Percentiles rank a stretch among this genome's conserved stretches.
These are phyloP conservation scores for Zygoascus tannicola DNA, from an alignment of 805 yeast species.

Conservation along the genomic window DNA sequence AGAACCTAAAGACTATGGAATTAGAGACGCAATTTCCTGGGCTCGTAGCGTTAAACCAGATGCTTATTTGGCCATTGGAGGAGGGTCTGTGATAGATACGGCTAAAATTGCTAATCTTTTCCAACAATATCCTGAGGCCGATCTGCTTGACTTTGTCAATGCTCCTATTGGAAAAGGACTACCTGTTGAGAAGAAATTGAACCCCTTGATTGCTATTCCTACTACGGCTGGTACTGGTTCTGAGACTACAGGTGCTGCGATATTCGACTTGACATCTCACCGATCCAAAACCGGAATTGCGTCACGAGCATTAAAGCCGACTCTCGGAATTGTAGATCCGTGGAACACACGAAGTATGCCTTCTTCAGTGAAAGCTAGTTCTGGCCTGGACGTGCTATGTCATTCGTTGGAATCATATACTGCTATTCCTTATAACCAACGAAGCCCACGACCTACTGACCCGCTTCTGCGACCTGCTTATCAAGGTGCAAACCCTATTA, in stretches of 20 bases:
- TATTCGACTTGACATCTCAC: slow-evolving; percentile 33
- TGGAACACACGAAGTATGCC: slow-evolving; percentile 34
- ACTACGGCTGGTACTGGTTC: slow-evolving; percentile 42
- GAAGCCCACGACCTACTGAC: slow-evolving; percentile 31
- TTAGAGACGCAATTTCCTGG: slow-evolving; percentile 31
- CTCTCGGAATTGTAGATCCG: slow-evolving; percentile 38
- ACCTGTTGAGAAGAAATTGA: slow-evolving; percentile 27
- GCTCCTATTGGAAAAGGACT: slow-evolving; percentile 33
- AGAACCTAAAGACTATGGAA: slow-evolving; percentile 32
- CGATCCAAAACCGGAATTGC: slow-evolving; percentile 38
- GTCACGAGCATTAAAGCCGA: slow-evolving; percentile 34
- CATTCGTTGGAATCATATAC: slow-evolving; percentile 39
- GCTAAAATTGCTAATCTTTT: slow-evolving; percentile 37
- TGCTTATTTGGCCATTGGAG: slow-evolving; percentile 38
- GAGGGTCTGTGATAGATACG: slow-evolving; percentile 40
- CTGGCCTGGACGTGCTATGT: slow-evolving; percentile 38
- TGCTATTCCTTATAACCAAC: slow-evolving; percentile 34
- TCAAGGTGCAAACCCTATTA: slow-evolving; percentile 39
- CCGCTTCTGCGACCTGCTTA: slow-evolving; percentile 34
- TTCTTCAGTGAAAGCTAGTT: slow-evolving; percentile 33
- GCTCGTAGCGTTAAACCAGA: slow-evolving; percentile 28
- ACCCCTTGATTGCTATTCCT: slow-evolving; percentile 36
- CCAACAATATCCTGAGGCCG: slow-evolving; percentile 34
- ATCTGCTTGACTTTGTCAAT: slow-evolving; percentile 35
- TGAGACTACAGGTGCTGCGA: slow-evolving; percentile 39